These are phyloP conservation scores for Curvularia sp. DNA, from an alignment of 2,329 filamentous ascomycete genomes.

Conservation along the genomic window DNA sequence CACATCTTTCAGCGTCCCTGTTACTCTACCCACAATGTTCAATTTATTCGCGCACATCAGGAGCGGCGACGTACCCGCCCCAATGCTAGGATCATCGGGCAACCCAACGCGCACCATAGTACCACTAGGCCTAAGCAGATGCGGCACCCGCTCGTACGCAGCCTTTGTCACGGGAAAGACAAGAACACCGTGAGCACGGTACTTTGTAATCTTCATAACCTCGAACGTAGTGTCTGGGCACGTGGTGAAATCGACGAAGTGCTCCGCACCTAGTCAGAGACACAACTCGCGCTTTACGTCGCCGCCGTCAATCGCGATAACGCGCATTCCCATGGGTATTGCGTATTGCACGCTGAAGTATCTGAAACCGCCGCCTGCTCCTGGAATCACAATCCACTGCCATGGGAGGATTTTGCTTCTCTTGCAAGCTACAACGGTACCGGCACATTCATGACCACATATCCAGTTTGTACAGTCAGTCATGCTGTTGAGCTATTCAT, in stretches of 20 bases:
- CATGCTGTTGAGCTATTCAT: slow-evolving; percentile 48
- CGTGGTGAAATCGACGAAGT: slow-evolving; percentile 62
- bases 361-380: slow-evolving; percentile 48
- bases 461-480: slow-evolving; percentile 54
- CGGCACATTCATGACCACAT: slow-evolving; percentile 78
- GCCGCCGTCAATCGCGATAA: slow-evolving; percentile 64
- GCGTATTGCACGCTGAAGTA: slow-evolving; percentile 49
- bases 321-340: slow-evolving; percentile 63
- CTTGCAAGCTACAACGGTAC: slow-evolving; percentile 70
- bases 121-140: slow-evolving; percentile 36
- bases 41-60: slow-evolving; percentile 51
- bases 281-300: slow-evolving; percentile 57
- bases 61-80: slow-evolving; percentile 44
- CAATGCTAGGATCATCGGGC: slow-evolving; percentile 31
- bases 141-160: slow-evolving; percentile 43
- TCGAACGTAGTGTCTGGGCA: slow-evolving; percentile 68
- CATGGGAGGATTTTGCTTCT: slow-evolving; percentile 43
- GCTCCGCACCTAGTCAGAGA: slow-evolving; percentile 61
- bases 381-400: slow-evolving; percentile 51
- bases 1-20: slow-evolving; percentile 55
- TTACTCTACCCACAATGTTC: slow-evolving; percentile 55
- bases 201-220: slow-evolving; percentile 54
- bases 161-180: slow-evolving; percentile 68
- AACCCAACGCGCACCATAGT: slow-evolving; percentile 43
- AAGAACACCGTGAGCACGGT: slow-evolving; percentile 84